Evolutionary conservation across 2,329 filamentous ascomycete genomes (phyloP), one percentile per base, ranked within the genome.

Genomic region (Venturiaceae sp.): DNA sequence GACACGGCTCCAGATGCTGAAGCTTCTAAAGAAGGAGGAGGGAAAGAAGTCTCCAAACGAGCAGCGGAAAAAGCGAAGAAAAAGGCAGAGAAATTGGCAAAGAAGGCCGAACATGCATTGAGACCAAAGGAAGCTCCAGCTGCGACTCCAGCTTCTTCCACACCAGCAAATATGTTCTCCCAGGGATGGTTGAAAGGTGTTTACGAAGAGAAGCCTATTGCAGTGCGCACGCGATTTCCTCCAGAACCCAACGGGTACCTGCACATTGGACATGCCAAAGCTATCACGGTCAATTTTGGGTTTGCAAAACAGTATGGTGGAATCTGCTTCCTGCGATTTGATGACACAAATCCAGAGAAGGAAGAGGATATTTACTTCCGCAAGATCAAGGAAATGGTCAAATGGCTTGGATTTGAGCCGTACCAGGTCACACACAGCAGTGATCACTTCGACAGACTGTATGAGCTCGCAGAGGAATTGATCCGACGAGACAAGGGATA

Each of bases 201-300:
- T 4, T 79, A 79, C 66, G 71, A 76, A 55, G 75, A 79, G 66
- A 78, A 79, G 67, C 72, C 75, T 1, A 74, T 74, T 52, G 63
- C 68, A 30, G 75, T 79, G 37, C 70, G 73, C 57, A 76, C 77
- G 9, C 76, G 77, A 57, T 80, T 80, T 60, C 77, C 77, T 0
- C 77, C 77, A 30, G 77, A 79, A 74, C 94, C 94, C 53, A 97
- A 97, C 71, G 94, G 92, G 58, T 96, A 87, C 70, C 81, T 96
- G 9, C 92, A 96, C 69, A 88, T 97, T 65, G 92, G 92, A 21
- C 94, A 97, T 70, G 88, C 88, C 63, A 97, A 97, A 76, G 92
- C 94, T 23, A 96, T 97, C 71, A 87, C 90, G 0, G 84, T 97
- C 72, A 96, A 97, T 74, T 97, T 97, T 74, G 92, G 92, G 6